These are phyloP conservation scores for Rhodamnia rubescens DNA, from an alignment of 345 rosid species.

Conservation along the genomic window DNA sequence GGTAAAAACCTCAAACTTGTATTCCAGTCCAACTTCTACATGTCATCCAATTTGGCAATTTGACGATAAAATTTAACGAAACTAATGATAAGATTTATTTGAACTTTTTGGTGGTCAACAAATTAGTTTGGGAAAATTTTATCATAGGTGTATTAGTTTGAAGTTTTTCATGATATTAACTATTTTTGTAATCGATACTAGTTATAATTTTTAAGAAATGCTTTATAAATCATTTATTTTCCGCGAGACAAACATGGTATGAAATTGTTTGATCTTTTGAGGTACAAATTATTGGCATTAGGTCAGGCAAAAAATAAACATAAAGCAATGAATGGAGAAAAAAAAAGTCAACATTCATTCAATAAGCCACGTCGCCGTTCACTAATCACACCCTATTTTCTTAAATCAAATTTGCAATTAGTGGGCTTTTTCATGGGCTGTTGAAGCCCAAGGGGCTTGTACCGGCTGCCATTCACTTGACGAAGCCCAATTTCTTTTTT, in stretches of 20 bases:
- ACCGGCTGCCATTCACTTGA: neutral
- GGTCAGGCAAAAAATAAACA: neutral
- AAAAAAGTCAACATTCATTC: neutral
- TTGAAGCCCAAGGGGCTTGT: neutral
- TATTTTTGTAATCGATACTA: neutral
- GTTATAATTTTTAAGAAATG: neutral
- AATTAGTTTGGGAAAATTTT: too few relatives aligned
- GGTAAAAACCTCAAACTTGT: too few relatives aligned
- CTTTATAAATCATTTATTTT: neutral
- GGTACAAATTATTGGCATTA: neutral
- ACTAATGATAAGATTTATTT: too few relatives aligned
- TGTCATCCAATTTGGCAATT: too few relatives aligned
- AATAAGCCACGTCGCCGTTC: neutral
- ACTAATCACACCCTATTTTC: neutral
- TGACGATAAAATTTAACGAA: too few relatives aligned
- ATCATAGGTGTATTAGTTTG: too few relatives aligned
- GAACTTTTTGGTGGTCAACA: too few relatives aligned
- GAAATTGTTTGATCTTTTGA: neutral
- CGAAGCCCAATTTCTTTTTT: neutral
- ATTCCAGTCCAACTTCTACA: too few relatives aligned
- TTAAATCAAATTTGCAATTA: neutral
- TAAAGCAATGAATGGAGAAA: neutral
- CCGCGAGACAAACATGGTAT: accelerated
- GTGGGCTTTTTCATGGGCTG: neutral
- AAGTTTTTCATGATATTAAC: too few relatives aligned